A percentile compares a stretch with the other conserved stretches of the same genome.
phyloP scores from a whole-genome alignment of 345 rosid genomes.

The Gossypium herbaceum region DNA sequence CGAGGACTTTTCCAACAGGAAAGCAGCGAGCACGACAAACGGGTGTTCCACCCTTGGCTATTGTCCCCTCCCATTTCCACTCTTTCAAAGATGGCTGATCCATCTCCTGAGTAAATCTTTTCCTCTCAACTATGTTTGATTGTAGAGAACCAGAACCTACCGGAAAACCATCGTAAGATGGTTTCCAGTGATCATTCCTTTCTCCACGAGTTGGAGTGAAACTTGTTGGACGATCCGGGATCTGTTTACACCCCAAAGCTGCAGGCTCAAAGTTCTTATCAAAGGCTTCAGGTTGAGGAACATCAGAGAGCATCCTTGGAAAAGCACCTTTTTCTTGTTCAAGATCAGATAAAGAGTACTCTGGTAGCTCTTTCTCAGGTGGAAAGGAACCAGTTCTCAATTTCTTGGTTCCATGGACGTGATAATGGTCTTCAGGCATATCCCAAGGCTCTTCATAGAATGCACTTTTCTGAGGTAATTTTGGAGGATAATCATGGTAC shows the following conservation, averaged over 20 bases:
- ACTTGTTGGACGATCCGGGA: slow-evolving; percentile 32
- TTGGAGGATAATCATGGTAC: slow-evolving; percentile 43
- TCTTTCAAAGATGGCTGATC: slow-evolving; percentile 52
- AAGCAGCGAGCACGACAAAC: slow-evolving; percentile 88
- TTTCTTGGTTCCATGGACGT: slow-evolving; percentile 59
- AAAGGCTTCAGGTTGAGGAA: slow-evolving; percentile 44
- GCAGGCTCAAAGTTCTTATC: slow-evolving; percentile 41
- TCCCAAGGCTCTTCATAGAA: slow-evolving; percentile 72
- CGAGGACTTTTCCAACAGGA: slow-evolving; percentile 87
- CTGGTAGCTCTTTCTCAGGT: slow-evolving; percentile 66
- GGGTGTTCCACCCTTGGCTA: slow-evolving; percentile 91
- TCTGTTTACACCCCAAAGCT: slow-evolving; percentile 45
- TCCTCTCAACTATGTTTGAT: slow-evolving; percentile 45
- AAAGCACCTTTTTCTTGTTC: slow-evolving; percentile 49
- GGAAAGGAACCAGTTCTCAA: slow-evolving; percentile 54
- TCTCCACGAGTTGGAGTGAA: slow-evolving; percentile 38
- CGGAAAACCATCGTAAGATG: slow-evolving; percentile 47
- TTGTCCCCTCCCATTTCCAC: slow-evolving; percentile 98
- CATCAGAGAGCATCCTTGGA: slow-evolving; percentile 47
- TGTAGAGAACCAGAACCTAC: slow-evolving; percentile 41
- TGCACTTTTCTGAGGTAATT: slow-evolving; percentile 37
- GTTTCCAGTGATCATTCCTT: slow-evolving; percentile 41
- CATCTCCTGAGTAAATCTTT: slow-evolving; percentile 52
- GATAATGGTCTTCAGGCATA: slow-evolving; percentile 58
- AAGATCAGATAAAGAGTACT: slow-evolving; percentile 52